Percentiles rank a stretch among this genome's conserved stretches.
These are phyloP conservation scores for Allium sativum DNA, from an alignment of 106 monocot genomes.

Conservation along the genomic window DNA sequence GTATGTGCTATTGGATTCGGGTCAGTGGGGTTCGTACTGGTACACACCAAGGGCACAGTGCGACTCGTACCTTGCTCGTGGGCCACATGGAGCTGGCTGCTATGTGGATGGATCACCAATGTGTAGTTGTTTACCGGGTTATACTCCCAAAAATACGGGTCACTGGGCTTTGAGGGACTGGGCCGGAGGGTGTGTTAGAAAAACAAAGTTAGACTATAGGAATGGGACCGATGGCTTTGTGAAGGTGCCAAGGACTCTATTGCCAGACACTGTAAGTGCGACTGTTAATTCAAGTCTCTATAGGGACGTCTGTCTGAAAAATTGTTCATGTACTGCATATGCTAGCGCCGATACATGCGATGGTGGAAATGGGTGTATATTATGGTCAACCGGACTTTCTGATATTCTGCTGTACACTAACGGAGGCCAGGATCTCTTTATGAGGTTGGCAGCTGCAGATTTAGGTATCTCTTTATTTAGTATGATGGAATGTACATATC, in stretches of 20 bases:
- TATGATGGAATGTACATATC: no score
- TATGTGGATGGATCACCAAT: slow-evolving; percentile 10
- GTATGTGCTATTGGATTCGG: neutral
- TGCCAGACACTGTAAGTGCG: slow-evolving; percentile 24
- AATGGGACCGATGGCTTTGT: slow-evolving; percentile 25
- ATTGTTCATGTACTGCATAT: slow-evolving; percentile 41
- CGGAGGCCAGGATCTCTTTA: slow-evolving; percentile 13
- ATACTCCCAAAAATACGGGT: slow-evolving; percentile 17
- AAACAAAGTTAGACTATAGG: slow-evolving; percentile 23
- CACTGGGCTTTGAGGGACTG: slow-evolving; percentile 23
- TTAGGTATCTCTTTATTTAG: slow-evolving; percentile 10
- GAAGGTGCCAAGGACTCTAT: slow-evolving; percentile 9
- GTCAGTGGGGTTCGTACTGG: slow-evolving; percentile 26
- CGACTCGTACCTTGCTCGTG: slow-evolving; percentile 23
- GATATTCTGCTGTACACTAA: slow-evolving; percentile 15
- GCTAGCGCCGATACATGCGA: slow-evolving; percentile 5
- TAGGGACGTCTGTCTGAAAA: slow-evolving; percentile 16
- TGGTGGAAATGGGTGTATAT: slow-evolving; percentile 23
- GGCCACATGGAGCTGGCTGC: slow-evolving; percentile 31
- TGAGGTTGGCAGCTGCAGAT: slow-evolving; percentile 29
- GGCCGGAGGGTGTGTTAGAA: slow-evolving; percentile 28
- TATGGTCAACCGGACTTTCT: slow-evolving; percentile 16
- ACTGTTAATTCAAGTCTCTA: slow-evolving; percentile 16
- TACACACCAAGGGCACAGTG: slow-evolving; percentile 18
- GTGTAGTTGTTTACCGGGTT: slow-evolving; percentile 40